Evolutionary conservation across 208 protist species (phyloP).

Genomic region (Leishmania lainsoni): DNA sequence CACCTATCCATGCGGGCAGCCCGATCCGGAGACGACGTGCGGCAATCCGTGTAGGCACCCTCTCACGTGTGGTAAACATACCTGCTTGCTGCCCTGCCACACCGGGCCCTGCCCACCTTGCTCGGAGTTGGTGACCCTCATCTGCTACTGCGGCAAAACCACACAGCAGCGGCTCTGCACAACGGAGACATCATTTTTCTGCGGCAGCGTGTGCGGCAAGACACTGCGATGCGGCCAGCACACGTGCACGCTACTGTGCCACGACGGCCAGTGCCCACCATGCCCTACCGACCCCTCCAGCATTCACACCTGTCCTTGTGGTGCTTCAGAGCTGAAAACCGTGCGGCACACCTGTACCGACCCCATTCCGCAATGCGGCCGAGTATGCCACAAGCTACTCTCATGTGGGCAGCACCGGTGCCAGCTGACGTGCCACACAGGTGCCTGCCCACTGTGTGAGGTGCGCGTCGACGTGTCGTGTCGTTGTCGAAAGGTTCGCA

Average conservation of each 20-base stretch:
- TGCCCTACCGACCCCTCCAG: conserved; percentile 54
- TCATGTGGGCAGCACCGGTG: conserved; percentile 66
- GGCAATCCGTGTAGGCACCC: conserved; percentile 43
- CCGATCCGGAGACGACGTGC: conserved; percentile 63
- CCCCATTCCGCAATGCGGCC: conserved; percentile 64
- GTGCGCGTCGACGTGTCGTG: conserved; percentile 44
- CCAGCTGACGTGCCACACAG: conserved; percentile 52
- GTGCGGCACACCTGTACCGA: conserved; percentile 50
- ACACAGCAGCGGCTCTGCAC: conserved; percentile 41
- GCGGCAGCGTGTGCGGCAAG: conserved; percentile 58
- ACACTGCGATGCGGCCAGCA: conserved; percentile 57
- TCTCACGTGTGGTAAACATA: conserved; percentile 59
- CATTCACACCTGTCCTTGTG: conserved; percentile 71
- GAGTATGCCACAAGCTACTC: conserved; percentile 61
- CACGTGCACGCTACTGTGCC: conserved; percentile 56
- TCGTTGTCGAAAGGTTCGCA: conserved; percentile 52
- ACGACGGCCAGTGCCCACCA: conserved; percentile 60
- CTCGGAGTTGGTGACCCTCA: conserved; percentile 14
- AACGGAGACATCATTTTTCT: conserved; percentile 38
- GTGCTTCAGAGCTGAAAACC: conserved; percentile 29
- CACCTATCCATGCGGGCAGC: conserved; percentile 67
- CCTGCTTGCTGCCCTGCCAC: conserved; percentile 57
- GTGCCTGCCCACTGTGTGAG: conserved; percentile 50
- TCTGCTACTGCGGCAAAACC: conserved; percentile 50
- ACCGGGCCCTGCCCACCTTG: conserved; percentile 49